Percentiles rank a stretch among this genome's conserved stretches.
Evolutionary conservation across 768 basidiomycete species (phyloP).

Genomic region (Agrocybe praecox): DNA sequence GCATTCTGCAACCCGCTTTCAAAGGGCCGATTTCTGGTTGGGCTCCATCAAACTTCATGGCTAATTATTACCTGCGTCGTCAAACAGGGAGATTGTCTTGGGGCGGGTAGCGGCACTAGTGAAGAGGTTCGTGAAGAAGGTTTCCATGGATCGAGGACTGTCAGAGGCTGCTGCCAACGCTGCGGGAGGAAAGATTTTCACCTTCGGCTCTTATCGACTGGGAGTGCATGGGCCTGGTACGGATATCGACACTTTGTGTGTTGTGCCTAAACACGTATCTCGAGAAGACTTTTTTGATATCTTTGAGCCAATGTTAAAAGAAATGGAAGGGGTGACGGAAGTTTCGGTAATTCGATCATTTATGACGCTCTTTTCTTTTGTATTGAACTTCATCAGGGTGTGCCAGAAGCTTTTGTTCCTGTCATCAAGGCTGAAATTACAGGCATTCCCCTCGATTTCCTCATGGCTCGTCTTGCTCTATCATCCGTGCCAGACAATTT

Average conservation of each 20-base stretch:
- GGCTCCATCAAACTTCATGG: not conserved
- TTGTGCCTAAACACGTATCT: conserved; percentile 95
- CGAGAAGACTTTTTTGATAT: conserved; percentile 94
- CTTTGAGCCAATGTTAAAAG: conserved; percentile 87
- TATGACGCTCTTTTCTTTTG: not conserved
- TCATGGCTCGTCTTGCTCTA: conserved; percentile 87
- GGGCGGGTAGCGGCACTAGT: conserved; percentile 88
- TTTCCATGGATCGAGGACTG: conserved; percentile 77
- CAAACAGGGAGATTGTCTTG: conserved; percentile 85
- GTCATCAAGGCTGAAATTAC: conserved; percentile 90
- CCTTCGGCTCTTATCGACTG: conserved; percentile 96
- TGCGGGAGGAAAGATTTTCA: conserved; percentile 98
- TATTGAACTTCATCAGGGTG: conserved; percentile 58
- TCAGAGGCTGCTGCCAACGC: conserved; percentile 87
- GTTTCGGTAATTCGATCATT: conserved; percentile 70
- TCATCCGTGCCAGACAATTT: conserved; percentile 92
- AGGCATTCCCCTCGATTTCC: conserved; percentile 92
- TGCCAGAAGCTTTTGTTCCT: conserved; percentile 96
- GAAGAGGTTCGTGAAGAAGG: conserved; percentile 88
- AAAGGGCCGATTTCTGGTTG: not conserved
- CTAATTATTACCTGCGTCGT: conserved; percentile 10
- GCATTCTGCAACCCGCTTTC: conserved; percentile 2
- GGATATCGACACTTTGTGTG: conserved; percentile 98
- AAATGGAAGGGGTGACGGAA: conserved; percentile 81
- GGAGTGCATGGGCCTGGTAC: conserved; percentile 95